Base-by-base conservation (phyloP, 2,329 filamentous ascomycete species). In the Dendrostoma leiphaemia region DNA sequence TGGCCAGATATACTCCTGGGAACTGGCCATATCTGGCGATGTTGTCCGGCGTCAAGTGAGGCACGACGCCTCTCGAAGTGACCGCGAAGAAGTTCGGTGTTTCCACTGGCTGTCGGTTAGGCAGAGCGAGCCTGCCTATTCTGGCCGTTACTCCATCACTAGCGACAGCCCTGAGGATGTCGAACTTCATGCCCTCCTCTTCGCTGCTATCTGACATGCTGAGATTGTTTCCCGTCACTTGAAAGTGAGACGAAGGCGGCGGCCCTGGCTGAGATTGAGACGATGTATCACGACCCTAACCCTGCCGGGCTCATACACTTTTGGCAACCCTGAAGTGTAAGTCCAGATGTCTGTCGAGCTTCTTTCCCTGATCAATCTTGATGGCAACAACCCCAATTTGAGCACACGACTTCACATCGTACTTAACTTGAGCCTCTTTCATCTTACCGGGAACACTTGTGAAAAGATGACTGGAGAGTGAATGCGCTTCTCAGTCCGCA, bases 1-100 rank as follows among this genome's bases (percentile, higher is more conserved):
- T 74, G 1, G 88, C 90, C 64, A 94, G 76, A 67, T 96, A 96
- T 3, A 90, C 78, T 24, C 88, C 89, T 26, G 76, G 75, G 56
- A 95, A 77, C 5, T 80, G 68, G 1, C 86, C 85, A 63, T 88
- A 77, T 52, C 83, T 85, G 37, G 73, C 69, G 60, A 94, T 77
- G 58, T 88, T 88, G 74, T 99, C 94, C 35, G 91, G 92, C 3
- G 92, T 89, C 60, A 99, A 73, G 73, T 99, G 94, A 48, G 94
- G 91, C 32, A 97, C 76, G 1, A 83, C 83, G 21, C 94, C 94
- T 64, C 94, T 83, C 31, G 94, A 97, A 3, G 89, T 89, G 61
- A 89, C 78, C 48, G 84, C 86, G 55, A 96, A 75, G 69, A 88
- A 96, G 67, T 89, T 88, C 40, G 94, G 94, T 28, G 94, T 99